These are phyloP conservation scores for Sporothrix euskadiensis DNA, from an alignment of 2,329 filamentous ascomycete species.

Conservation along the genomic window DNA sequence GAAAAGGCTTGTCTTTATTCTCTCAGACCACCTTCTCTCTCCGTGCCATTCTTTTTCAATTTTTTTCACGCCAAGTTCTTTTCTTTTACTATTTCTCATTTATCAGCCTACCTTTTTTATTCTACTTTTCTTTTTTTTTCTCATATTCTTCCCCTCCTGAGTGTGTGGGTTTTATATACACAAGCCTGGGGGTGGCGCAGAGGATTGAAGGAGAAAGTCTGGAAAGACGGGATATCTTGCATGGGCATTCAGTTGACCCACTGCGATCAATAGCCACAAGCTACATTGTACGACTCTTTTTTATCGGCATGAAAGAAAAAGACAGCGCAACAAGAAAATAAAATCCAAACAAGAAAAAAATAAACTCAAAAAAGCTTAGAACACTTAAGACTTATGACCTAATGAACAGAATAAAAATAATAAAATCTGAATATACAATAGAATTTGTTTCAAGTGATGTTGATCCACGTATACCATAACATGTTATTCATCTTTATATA, in stretches of 20 bases:
- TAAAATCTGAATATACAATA: neutral
- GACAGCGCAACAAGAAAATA: neutral
- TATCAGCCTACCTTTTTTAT: neutral
- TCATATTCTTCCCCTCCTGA: neutral
- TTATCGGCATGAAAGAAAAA: neutral
- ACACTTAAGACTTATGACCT: neutral
- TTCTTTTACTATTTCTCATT: neutral
- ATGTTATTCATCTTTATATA: neutral
- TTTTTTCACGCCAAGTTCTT: neutral
- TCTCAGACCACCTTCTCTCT: neutral
- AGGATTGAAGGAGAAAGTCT: neutral
- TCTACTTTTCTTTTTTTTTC: neutral
- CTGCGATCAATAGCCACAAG: neutral
- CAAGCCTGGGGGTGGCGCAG: neutral
- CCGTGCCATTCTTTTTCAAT: neutral
- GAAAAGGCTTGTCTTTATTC: neutral
- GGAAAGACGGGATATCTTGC: neutral
- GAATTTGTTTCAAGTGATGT: neutral
- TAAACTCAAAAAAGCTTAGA: neutral
- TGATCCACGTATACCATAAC: neutral
- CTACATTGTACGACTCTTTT: neutral
- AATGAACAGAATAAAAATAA: neutral
- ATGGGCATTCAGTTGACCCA: constrained; percentile 9
- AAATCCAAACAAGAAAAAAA: constrained; percentile 11
- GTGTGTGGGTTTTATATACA: neutral